A percentile compares a stretch with the other conserved stretches of the same genome.
These are phyloP conservation scores for Eucommia ulmoides DNA, from an alignment of 257 asterid species.

Conservation along the genomic window DNA sequence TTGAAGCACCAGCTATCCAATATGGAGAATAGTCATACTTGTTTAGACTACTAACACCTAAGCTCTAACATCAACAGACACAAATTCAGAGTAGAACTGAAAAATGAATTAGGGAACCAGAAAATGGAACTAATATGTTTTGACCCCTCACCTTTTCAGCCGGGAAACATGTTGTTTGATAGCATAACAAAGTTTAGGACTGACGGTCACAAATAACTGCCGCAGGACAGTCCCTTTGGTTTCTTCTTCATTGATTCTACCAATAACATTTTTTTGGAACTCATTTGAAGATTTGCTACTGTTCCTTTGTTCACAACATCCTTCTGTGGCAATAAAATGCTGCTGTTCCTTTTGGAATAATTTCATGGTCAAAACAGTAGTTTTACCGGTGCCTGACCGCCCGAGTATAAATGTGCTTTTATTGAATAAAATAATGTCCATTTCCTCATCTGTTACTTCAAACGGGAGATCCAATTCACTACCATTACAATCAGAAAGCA, in stretches of 20 bases:
- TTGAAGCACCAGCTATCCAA: too few species aligned
- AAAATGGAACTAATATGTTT: too few species aligned
- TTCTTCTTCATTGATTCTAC: conserved; percentile 8
- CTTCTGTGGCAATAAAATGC: conserved; percentile 24
- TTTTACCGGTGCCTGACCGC: conserved; percentile 69
- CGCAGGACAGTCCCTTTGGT: conserved; percentile 13
- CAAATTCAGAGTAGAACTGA: too few species aligned
- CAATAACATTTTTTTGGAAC: neutral
- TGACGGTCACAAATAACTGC: conserved; percentile 64
- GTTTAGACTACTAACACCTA: too few species aligned
- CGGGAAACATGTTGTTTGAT: conserved; percentile 47
- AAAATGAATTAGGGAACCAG: too few species aligned
- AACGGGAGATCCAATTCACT: conserved; percentile 46
- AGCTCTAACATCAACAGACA: too few species aligned
- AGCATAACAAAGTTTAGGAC: conserved; percentile 60
- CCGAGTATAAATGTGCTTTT: conserved; percentile 53
- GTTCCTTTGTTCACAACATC: conserved; percentile 6
- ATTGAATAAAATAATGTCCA: conserved; percentile 32
- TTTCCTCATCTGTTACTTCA: conserved; percentile 62
- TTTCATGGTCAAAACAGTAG: conserved; percentile 55
- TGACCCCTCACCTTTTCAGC: conserved; percentile 55
- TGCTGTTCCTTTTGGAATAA: conserved; percentile 37
- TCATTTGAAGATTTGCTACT: too few species aligned
- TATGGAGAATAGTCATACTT: too few species aligned
- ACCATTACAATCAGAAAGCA: conserved; percentile 35